Evolutionary conservation across 108 stramenopile species (phyloP).

Genomic region (Conticribra weissflogii): DNA sequence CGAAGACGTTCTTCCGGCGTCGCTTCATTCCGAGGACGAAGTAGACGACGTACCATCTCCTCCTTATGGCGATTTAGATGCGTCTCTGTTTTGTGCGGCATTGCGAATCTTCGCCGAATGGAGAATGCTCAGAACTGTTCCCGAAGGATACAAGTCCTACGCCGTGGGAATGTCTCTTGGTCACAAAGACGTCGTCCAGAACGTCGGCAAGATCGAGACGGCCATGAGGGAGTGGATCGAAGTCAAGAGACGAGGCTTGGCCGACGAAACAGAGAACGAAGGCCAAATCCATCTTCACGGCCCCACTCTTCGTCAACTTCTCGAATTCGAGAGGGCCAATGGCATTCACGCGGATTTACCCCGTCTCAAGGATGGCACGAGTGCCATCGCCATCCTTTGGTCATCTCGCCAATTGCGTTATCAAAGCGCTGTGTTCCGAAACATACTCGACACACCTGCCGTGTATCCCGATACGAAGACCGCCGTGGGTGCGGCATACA

Average conservation of each 20-base stretch:
- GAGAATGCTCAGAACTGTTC: slow-evolving; percentile 76
- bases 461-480: slow-evolving; percentile 36
- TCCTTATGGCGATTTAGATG: slow-evolving; percentile 54
- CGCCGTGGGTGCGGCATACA: slow-evolving; percentile 68
- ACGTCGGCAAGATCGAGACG: slow-evolving; percentile 73
- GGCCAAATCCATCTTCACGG: slow-evolving; percentile 3
- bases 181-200: slow-evolving; percentile 76
- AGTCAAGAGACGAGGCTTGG: slow-evolving; percentile 4
- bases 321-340: slow-evolving; percentile 53
- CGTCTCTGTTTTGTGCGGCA: slow-evolving; percentile 65
- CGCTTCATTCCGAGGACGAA: background rate
- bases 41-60: background rate
- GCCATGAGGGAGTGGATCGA: slow-evolving; percentile 61
- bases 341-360: slow-evolving; percentile 63
- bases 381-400: slow-evolving; percentile 77
- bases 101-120: slow-evolving; percentile 79
- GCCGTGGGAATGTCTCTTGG: slow-evolving; percentile 77
- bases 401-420: slow-evolving; percentile 65
- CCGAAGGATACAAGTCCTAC: slow-evolving; percentile 74
- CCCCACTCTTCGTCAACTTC: slow-evolving; percentile 60
- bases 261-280: slow-evolving; percentile 6
- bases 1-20: slow-evolving; percentile 27
- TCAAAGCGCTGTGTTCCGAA: slow-evolving; percentile 64
- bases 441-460: slow-evolving; percentile 51
- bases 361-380: slow-evolving; percentile 60